Conservation (phyloP, 257 asterid species). For the Solanum ossicruentum region DNA sequence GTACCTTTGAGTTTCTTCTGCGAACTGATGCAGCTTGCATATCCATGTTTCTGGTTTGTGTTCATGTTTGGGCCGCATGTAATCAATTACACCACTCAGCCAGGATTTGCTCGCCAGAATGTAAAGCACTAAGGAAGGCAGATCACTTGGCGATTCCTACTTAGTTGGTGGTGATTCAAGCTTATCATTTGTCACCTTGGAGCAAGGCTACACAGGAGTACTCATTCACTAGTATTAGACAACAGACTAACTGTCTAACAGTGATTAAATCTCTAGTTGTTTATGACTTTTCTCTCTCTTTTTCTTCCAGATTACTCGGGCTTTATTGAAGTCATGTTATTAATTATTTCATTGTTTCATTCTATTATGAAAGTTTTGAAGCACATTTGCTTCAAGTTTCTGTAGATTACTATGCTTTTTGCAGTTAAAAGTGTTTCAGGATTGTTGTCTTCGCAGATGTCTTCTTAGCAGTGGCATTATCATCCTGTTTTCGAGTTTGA, state of each 20-base stretch:
- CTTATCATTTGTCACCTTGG: neutral
- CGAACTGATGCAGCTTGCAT: conserved; percentile 32
- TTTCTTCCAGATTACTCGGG: neutral
- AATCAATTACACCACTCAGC: conserved; percentile 25
- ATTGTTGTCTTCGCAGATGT: too few species aligned
- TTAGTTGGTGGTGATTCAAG: neutral
- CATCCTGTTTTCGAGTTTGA: too few species aligned
- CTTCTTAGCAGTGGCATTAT: too few species aligned
- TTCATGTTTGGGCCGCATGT: conserved; percentile 16
- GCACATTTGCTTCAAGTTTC: neutral
- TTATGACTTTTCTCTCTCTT: neutral
- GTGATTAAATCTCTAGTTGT: neutral
- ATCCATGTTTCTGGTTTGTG: conserved; percentile 23
- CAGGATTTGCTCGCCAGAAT: conserved; percentile 50
- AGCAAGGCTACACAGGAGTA: neutral
- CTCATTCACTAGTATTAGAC: neutral
- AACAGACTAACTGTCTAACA: neutral
- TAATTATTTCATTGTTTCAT: neutral
- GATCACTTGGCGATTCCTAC: neutral
- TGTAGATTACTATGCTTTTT: neutral
- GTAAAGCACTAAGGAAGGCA: conserved; percentile 12
- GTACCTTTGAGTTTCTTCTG: conserved; percentile 7
- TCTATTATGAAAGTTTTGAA: neutral
- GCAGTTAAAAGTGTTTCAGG: neutral
- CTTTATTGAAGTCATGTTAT: neutral